These are phyloP conservation scores for Geosmithia flava DNA, from an alignment of 2,329 filamentous ascomycete species.

Conservation along the genomic window DNA sequence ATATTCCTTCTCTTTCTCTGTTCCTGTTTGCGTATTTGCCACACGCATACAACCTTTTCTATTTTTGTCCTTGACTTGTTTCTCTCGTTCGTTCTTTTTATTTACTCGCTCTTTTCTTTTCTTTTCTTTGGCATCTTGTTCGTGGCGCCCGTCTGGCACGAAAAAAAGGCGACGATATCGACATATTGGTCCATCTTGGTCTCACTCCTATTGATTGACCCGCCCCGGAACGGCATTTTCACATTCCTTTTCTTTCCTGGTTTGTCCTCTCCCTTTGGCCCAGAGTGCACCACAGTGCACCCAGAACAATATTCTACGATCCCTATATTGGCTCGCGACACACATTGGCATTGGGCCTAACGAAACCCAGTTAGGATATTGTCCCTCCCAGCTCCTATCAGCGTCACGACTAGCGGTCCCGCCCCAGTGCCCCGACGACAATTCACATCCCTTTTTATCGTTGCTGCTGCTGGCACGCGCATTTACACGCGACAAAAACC, in stretches of 20 bases:
- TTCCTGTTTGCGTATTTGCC: background rate
- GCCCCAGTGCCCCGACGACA: background rate
- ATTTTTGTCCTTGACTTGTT: background rate
- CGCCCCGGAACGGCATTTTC: background rate
- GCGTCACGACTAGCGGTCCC: background rate
- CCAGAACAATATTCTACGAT: background rate
- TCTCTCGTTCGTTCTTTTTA: background rate
- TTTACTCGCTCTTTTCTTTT: background rate
- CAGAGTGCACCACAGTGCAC: background rate
- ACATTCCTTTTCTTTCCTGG: background rate
- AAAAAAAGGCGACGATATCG: constrained; percentile 1
- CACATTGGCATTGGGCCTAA: background rate
- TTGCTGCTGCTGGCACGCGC: background rate
- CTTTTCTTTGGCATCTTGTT: background rate
- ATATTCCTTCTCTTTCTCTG: background rate
- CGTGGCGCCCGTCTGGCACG: constrained; percentile 4
- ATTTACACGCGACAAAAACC: background rate
- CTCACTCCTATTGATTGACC: background rate
- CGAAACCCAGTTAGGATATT: background rate
- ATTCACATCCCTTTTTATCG: background rate
- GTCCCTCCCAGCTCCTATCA: too few species aligned
- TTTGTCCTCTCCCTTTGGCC: background rate
- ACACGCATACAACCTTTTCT: background rate
- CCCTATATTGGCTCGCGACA: background rate
- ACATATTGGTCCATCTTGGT: background rate